phyloP scores from a whole-genome alignment of 129 eudicot genomes.

The Flaveria brownii region DNA sequence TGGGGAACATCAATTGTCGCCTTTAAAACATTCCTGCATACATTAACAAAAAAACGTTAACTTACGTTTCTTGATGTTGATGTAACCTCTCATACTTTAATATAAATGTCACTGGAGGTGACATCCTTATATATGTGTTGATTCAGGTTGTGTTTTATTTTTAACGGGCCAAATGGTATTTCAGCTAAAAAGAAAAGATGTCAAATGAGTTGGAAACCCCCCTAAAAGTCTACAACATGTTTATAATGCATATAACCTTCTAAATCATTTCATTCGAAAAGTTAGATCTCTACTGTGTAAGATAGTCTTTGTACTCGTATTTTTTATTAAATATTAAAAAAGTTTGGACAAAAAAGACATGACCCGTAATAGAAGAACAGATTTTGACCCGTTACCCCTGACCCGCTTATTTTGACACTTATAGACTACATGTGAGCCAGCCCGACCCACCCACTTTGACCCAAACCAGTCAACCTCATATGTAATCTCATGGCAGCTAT shows the following conservation, averaged over 20 bases:
- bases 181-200: neutral
- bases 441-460: conserved; percentile 1
- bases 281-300: neutral
- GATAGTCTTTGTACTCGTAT: neutral
- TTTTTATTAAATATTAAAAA: neutral
- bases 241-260: too few species aligned
- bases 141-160: neutral
- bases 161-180: neutral
- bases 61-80: neutral
- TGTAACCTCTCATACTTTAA: too few species aligned
- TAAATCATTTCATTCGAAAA: too few species aligned
- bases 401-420: neutral
- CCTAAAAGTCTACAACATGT: too few species aligned
- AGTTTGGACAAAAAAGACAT: neutral
- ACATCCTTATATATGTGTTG: neutral
- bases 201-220: too few species aligned
- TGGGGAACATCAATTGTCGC: conserved; percentile 89
- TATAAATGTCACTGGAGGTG: neutral
- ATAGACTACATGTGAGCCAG: neutral
- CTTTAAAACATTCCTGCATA: conserved; percentile 85
- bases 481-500: neutral
- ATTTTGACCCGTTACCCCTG: conserved; percentile 6
- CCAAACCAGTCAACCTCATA: neutral
- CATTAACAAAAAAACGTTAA: conserved; percentile 1
- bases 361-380: neutral